Base-by-base conservation (phyloP, 345 rosid species). In the Dimocarpus longan region DNA sequence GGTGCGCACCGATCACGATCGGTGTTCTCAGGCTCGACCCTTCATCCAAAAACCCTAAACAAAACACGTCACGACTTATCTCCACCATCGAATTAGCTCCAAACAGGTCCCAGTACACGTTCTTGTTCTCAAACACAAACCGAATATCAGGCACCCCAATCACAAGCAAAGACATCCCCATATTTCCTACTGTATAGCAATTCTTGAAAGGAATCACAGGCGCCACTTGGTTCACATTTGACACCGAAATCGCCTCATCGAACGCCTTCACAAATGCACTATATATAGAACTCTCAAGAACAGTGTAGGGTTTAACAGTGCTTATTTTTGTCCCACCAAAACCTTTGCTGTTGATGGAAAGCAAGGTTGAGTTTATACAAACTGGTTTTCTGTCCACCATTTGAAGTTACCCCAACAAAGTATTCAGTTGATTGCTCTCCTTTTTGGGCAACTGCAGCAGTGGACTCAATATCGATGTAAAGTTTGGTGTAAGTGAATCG, bases 311-410 rank as follows among this genome's bases (percentile, higher is more conserved):
- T 9, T 10, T 16, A 1, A 73, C 70, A 16, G 81, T 79, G 68
- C 79, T 84, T 21, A 84, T 72, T 74, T 71, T 81, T 5, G 84
- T 73, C 15, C 84, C 80, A 6, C 80, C 84, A 18, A 10, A 13
- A 6, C 82, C 84, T 22, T 28, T 43, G 10, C 10, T 43, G 62
- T 78, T 64, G 26, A 81, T 74, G 28, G 78, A 52, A 15, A 81
- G 66, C 68, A 65, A 11, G 71, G 57, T 6, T 71, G 16, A 5
- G 64, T 37, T 37, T 79, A 19, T 50, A 4, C 1, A 3, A 65
- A 18, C 6, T 39, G 73, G 19, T 22, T 78, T 78, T 37, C 76
- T 76, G 16, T 84, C 79, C 12, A 84, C 59, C 8, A 69, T 69
- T 78, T 3, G 76, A 68, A 39, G 56, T 68, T n/a, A 84, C 80